Percentiles rank a stretch among this genome's conserved stretches.
Conservation (phyloP, 441 rosid genomes). For the Populus hybrid region DNA sequence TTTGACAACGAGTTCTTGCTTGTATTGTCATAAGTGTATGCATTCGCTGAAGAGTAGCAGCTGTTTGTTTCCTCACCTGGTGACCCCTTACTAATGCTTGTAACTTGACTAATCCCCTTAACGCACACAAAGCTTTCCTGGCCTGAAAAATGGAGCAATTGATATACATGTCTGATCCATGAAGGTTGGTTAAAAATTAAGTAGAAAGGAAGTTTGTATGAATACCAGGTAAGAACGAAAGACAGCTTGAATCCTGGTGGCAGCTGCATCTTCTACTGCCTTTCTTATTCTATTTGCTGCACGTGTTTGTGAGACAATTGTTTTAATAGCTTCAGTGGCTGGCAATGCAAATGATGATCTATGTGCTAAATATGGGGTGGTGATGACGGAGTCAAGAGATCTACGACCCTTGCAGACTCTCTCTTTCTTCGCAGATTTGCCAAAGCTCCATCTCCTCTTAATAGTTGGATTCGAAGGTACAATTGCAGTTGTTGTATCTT, state of each 20-base stretch:
- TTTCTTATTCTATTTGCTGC: too few relatives aligned
- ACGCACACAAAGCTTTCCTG: slow-evolving; percentile 52
- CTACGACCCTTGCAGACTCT: too few relatives aligned
- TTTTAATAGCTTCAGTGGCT: too few relatives aligned
- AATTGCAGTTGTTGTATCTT: too few relatives aligned
- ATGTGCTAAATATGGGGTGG: too few relatives aligned
- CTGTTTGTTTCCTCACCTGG: slow-evolving; percentile 55
- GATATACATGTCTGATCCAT: neutral
- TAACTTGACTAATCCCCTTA: slow-evolving; percentile 56
- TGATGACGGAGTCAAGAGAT: too few relatives aligned
- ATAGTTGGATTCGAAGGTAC: too few relatives aligned
- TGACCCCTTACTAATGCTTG: slow-evolving; percentile 64
- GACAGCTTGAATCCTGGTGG: slow-evolving; percentile 47
- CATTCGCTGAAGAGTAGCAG: slow-evolving; percentile 49
- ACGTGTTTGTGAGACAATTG: too few relatives aligned
- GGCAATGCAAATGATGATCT: too few relatives aligned
- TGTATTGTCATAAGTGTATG: slow-evolving; percentile 64
- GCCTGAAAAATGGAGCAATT: slow-evolving; percentile 37
- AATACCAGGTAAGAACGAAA: slow-evolving; percentile 60
- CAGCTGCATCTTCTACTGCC: too few relatives aligned
- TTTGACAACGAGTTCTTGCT: slow-evolving; percentile 55
- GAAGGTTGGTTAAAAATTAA: neutral
- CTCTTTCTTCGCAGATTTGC: too few relatives aligned
- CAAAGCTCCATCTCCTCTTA: too few relatives aligned
- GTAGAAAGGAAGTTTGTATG: neutral